These are phyloP conservation scores for Garcia nutans DNA, from an alignment of 345 rosid species.

Conservation along the genomic window DNA sequence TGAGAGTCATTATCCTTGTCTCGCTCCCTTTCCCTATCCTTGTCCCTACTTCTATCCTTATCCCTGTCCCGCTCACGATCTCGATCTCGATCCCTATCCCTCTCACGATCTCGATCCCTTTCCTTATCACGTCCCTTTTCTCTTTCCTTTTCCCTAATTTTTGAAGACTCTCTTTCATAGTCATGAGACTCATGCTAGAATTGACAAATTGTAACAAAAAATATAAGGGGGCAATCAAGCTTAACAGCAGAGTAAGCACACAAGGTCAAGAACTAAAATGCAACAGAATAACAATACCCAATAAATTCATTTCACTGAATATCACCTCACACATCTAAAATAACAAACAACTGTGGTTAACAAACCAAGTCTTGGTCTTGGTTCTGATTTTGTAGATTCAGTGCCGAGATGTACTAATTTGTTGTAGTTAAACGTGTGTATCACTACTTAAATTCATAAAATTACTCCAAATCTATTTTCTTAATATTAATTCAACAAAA, in stretches of 20 bases:
- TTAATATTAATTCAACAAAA: no score
- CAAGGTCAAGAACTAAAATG: background rate
- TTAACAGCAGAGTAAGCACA: background rate
- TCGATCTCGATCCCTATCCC: constrained; percentile 37
- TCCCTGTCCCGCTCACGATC: constrained; percentile 49
- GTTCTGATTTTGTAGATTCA: no score
- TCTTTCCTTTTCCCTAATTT: constrained; percentile 33
- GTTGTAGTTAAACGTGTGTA: no score
- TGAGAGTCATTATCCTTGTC: constrained; percentile 60
- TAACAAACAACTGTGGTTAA: no score
- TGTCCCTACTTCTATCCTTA: constrained; percentile 38
- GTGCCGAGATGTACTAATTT: no score
- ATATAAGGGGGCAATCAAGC: background rate
- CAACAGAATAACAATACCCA: background rate
- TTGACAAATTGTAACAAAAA: background rate
- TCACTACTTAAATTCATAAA: background rate
- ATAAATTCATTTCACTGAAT: background rate
- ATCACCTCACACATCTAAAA: background rate
- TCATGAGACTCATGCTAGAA: constrained; percentile 62
- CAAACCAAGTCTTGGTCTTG: background rate
- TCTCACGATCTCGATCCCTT: constrained; percentile 18
- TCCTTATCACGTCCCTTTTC: constrained; percentile 33
- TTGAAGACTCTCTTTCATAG: constrained; percentile 60
- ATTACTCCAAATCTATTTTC: background rate
- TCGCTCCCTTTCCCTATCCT: constrained; percentile 42